These are phyloP conservation scores for Russula emetica DNA, from an alignment of 768 basidiomycete genomes.

Conservation along the genomic window DNA sequence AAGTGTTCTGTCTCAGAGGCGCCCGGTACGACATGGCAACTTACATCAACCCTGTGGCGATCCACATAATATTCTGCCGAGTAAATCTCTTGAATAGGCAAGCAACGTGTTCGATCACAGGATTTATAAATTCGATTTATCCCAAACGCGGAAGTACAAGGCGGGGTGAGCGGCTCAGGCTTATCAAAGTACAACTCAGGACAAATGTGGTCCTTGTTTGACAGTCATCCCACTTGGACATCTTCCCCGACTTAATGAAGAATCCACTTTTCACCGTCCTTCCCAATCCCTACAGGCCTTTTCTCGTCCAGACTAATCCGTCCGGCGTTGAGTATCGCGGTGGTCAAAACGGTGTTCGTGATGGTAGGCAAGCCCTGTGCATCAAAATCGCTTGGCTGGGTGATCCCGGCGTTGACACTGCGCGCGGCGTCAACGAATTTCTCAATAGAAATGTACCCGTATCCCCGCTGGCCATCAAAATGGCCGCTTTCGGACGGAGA, in stretches of 20 bases:
- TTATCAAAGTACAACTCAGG: not conserved
- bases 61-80: not conserved
- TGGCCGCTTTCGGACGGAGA: conserved; percentile 86
- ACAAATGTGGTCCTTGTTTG: not conserved
- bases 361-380: conserved; percentile 80
- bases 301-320: conserved; percentile 88
- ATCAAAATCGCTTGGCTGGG: conserved; percentile 72
- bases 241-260: conserved; percentile 49
- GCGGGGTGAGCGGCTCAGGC: conserved; percentile 12
- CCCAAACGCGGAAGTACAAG: conserved; percentile 13
- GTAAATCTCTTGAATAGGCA: too few species aligned
- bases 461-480: conserved; percentile 92
- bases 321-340: conserved; percentile 87
- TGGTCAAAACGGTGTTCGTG: conserved; percentile 80
- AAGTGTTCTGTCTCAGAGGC: conserved; percentile 15
- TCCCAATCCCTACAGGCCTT: conserved; percentile 73
- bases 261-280: conserved; percentile 58
- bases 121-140: not conserved
- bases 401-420: conserved; percentile 66
- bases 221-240: not conserved
- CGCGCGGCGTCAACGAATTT: conserved; percentile 85
- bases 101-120: conserved; percentile 1
- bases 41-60: not conserved
- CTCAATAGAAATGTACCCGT: conserved; percentile 88
- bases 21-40: not conserved